Base-by-base conservation (phyloP, 1,284 basidiomycete species). In the Pseudozyma tsukubaensis region DNA sequence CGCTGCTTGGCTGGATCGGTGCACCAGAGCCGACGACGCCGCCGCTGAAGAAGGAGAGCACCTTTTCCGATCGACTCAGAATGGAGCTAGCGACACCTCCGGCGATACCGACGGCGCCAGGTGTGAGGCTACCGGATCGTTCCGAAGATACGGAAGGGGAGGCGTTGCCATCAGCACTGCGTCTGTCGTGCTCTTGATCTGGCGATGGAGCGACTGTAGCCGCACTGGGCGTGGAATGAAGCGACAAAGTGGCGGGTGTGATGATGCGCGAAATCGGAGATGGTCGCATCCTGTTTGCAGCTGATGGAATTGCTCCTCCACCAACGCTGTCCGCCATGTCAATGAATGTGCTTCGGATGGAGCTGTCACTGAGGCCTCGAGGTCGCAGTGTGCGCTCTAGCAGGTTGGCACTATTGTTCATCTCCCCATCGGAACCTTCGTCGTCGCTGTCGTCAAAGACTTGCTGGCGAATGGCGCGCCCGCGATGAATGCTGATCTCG, bases 321-420 rank as follows among this genome's bases (percentile, higher is more conserved):
- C 72, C 35, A 21, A 50, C 13, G 43, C 60, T 48, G 32, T 71
- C 52, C 16, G 43, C 64, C 53, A 78, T 60, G 13, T 84, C 82
- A 24, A 84, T 32, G 50, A 77, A 83, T 0, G 77, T 81, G 40
- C 77, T 82, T 24, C 76, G 76, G 14, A 84, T 76, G 2, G 80
- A 82, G 44, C 78, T 81, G 66, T 84, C 82, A 29, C 77, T 79
- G 34, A 84, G 69, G 4, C 81, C 81, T 19, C 82, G 59, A 2
- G 78, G 70, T 19, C 79, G 72, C 50, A 79, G 59, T 5, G 69
- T 66, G 21, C 64, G 56, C 19, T 68, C 68, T 10, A 69, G 48
- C 18, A 71, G 51, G 47, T 67, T 68, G 43, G 56, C 50, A 18
- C 64, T 64, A 4, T 39, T 54, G 3, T 55, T 55, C 59, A 60